These are phyloP conservation scores for Clarireedia hainanense DNA, from an alignment of 2,329 filamentous ascomycete species.

Conservation along the genomic window DNA sequence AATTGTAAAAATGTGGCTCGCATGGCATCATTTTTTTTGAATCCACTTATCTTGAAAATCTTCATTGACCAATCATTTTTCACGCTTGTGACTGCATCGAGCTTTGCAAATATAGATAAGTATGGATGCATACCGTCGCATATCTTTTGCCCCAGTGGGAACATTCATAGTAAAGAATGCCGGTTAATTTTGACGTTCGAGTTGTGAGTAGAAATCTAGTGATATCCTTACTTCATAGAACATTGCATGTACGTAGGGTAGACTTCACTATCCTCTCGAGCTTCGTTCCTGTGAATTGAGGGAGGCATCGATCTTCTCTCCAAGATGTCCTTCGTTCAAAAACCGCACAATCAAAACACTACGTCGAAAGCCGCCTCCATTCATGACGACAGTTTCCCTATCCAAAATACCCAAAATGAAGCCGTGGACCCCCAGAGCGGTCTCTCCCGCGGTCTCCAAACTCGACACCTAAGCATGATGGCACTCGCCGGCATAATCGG, in stretches of 20 bases:
- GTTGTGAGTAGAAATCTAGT: no score
- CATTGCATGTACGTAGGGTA: no score
- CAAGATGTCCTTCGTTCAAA: background rate
- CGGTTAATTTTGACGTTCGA: no score
- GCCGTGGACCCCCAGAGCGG: conserved; percentile 48
- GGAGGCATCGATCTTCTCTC: background rate
- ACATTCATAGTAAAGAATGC: no score
- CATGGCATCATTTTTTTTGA: conserved; percentile 6
- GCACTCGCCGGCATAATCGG: conserved; percentile 53
- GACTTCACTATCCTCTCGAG: no score
- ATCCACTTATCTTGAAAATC: background rate
- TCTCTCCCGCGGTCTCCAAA: conserved; percentile 63
- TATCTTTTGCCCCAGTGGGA: no score
- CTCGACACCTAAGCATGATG: conserved; percentile 61
- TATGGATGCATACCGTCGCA: no score
- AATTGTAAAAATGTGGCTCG: conserved; percentile 5
- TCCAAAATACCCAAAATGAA: background rate
- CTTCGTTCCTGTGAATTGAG: background rate
- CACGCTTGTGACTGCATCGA: background rate
- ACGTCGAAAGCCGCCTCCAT: background rate
- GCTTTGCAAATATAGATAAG: no score
- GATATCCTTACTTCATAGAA: no score
- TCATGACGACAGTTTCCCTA: background rate
- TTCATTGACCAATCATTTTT: background rate
- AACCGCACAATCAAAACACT: background rate